Conservation (phyloP, 202 grass and related monocot genomes). For the Carex arenaria region DNA sequence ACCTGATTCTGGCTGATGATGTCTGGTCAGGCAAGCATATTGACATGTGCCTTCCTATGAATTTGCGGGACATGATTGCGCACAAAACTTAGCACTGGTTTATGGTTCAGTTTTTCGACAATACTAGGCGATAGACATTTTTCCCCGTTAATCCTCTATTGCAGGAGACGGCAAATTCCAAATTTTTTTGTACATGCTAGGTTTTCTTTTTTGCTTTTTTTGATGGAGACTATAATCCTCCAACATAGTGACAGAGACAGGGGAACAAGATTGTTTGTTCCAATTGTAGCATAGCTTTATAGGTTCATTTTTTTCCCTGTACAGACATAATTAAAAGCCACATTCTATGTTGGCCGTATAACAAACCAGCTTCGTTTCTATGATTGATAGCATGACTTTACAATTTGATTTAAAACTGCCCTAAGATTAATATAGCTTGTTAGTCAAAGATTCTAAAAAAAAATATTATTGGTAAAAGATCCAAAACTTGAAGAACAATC, state of each 20-base stretch:
- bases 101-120: slow-evolving; percentile 10
- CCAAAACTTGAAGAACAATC: no score
- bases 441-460: background rate
- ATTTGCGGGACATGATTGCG: slow-evolving; percentile 51
- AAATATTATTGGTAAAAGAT: no score
- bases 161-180: background rate
- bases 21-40: slow-evolving; percentile 63
- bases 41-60: slow-evolving; percentile 64
- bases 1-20: slow-evolving; percentile 65
- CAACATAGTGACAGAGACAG: background rate
- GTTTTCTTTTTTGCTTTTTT: background rate
- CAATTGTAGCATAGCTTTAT: background rate
- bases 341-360: background rate
- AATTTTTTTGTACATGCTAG: slow-evolving; percentile 5
- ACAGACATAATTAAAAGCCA: background rate
- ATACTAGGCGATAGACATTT: background rate
- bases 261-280: slow-evolving; percentile 7
- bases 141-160: background rate
- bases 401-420: background rate
- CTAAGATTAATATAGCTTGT: background rate
- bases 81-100: slow-evolving; percentile 31
- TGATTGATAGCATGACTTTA: background rate
- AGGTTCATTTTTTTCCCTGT: background rate
- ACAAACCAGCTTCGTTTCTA: background rate
- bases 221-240: background rate